Evolutionary conservation across 768 basidiomycete species (phyloP).

Genomic region (Dioszegia hungarica): DNA sequence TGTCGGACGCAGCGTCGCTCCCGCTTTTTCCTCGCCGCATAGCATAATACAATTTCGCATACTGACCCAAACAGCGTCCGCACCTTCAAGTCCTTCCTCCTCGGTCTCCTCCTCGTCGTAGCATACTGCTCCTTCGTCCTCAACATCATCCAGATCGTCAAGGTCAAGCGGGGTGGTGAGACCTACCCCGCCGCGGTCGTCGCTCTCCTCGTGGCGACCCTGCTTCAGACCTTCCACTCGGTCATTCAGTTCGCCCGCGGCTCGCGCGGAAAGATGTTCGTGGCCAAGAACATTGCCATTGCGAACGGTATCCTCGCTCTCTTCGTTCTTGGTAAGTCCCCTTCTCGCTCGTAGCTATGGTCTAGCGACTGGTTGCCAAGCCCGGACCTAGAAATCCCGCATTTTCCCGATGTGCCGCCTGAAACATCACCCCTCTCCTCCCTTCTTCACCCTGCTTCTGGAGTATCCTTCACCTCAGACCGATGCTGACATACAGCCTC

Average conservation of each 20-base stretch:
- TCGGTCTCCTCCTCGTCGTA: constrained; percentile 17
- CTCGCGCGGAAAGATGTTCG: constrained; percentile 9
- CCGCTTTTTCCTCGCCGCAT: not conserved
- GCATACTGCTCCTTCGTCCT: constrained; percentile 18
- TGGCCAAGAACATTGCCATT: constrained; percentile 10
- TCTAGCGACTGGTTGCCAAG: no score
- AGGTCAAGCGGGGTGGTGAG: constrained; percentile 1
- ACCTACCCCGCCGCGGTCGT: constrained; percentile 7
- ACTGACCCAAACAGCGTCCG: constrained; percentile 7
- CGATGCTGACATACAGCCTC: constrained; percentile 10
- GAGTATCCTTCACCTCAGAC: no score
- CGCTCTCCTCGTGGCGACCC: not conserved
- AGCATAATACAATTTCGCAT: not conserved
- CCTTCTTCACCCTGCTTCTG: not conserved
- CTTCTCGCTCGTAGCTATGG: not conserved
- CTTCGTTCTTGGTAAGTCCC: constrained; percentile 5
- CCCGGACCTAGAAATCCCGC: not conserved
- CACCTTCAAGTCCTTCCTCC: constrained; percentile 12
- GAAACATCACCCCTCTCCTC: not conserved
- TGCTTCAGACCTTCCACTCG: constrained; percentile 10
- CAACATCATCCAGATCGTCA: not conserved
- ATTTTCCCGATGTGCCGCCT: not conserved
- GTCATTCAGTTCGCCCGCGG: constrained; percentile 9
- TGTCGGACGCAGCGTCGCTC: not conserved
- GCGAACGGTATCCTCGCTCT: not conserved